Conservation (phyloP, 2,329 filamentous ascomycete species). For the Leptosphaerulina australis region DNA sequence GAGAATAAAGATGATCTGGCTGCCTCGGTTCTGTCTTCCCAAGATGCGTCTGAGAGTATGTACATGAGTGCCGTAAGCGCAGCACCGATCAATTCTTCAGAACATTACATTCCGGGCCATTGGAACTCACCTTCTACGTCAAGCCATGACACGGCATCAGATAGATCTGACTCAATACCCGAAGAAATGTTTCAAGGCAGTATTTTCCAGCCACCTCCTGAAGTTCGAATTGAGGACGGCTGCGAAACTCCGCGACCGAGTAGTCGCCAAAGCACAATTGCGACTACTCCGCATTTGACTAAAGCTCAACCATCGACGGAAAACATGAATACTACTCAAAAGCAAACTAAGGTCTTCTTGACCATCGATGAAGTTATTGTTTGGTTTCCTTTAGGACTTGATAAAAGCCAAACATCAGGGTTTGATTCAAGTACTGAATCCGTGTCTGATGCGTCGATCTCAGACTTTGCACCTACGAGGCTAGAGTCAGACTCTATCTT, state of each 20-base stretch:
- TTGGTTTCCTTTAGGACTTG: slow-evolving; percentile 46
- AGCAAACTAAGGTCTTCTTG: slow-evolving; percentile 42
- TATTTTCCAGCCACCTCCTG: slow-evolving; percentile 35
- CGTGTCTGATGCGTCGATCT: slow-evolving; percentile 18
- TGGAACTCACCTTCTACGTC: slow-evolving; percentile 50
- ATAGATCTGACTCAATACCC: slow-evolving; percentile 36
- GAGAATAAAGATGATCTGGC: slow-evolving; percentile 35
- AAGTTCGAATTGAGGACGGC: slow-evolving; percentile 43
- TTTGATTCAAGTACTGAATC: slow-evolving; percentile 15
- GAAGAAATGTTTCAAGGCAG: slow-evolving; percentile 41
- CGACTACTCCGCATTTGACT: slow-evolving; percentile 18
- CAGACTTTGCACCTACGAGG: slow-evolving; percentile 38
- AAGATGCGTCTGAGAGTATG: slow-evolving; percentile 84
- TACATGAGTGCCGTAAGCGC: slow-evolving; percentile 74
- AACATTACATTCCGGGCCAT: slow-evolving; percentile 48
- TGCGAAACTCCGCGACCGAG: slow-evolving; percentile 49
- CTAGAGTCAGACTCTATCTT: slow-evolving; percentile 47
- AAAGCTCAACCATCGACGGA: slow-evolving; percentile 8
- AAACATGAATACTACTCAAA: slow-evolving; percentile 6
- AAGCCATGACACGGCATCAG: slow-evolving; percentile 37
- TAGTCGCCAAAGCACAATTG: slow-evolving; percentile 36
- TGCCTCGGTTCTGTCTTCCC: slow-evolving; percentile 72
- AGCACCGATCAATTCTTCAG: slow-evolving; percentile 32
- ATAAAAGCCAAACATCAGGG: slow-evolving; percentile 15
- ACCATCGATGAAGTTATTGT: slow-evolving; percentile 47